Percentiles rank a stretch among this genome's conserved stretches.
Evolutionary conservation across 78 protist species (phyloP).

Genomic region (Trichosphaerium sp.): DNA sequence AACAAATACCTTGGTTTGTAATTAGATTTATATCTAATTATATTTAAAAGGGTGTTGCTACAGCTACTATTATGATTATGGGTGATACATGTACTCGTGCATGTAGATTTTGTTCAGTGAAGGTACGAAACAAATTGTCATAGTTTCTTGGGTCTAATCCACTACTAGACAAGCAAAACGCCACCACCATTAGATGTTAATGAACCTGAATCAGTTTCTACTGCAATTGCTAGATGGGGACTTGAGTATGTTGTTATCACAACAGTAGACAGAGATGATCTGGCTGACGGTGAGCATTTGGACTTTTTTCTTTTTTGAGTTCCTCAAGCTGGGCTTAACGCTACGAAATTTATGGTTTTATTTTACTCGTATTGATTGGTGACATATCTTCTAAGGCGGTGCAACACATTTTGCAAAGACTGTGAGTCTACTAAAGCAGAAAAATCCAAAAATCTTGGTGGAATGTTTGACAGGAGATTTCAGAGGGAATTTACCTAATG

Average conservation of each 20-base stretch:
- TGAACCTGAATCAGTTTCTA: constrained; percentile 70
- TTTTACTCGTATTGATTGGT: too few relatives aligned
- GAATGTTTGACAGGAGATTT: constrained; percentile 75
- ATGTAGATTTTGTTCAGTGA: constrained; percentile 86
- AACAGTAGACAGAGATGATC: constrained; percentile 82
- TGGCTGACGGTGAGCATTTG: constrained; percentile 77
- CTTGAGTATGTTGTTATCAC: constrained; percentile 85
- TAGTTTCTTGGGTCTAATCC: background rate
- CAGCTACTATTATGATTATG: constrained; percentile 88
- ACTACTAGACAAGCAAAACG: constrained; percentile 11
- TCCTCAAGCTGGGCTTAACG: too few relatives aligned
- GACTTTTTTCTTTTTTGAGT: too few relatives aligned
- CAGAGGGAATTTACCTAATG: constrained; percentile 19
- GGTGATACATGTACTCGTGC: constrained; percentile 89
- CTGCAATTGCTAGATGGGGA: constrained; percentile 62
- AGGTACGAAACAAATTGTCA: too few relatives aligned
- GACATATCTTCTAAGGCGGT: too few relatives aligned
- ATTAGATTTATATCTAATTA: too few relatives aligned
- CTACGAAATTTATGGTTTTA: too few relatives aligned
- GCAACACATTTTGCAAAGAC: constrained; percentile 58
- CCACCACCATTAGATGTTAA: constrained; percentile 77
- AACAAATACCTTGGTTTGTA: too few relatives aligned
- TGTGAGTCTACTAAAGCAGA: constrained; percentile 47
- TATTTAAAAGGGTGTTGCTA: constrained; percentile 54
- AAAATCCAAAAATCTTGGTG: constrained; percentile 23